These are phyloP conservation scores for Scleromitrula shiraiana DNA, from an alignment of 2,329 filamentous ascomycete species.

Conservation along the genomic window DNA sequence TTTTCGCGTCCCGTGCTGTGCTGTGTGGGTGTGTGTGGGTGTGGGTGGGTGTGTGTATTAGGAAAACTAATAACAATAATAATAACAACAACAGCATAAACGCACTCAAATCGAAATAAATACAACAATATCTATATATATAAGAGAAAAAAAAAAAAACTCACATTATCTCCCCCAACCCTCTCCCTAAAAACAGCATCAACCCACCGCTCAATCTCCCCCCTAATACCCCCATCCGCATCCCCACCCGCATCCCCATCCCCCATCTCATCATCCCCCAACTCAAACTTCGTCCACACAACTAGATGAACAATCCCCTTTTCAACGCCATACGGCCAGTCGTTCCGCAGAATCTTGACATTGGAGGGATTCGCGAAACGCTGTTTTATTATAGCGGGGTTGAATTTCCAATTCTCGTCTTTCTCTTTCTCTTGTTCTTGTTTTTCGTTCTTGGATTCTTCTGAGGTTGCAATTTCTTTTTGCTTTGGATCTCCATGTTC, in stretches of 20 bases:
- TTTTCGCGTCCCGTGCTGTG: background rate
- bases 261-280: constrained; percentile 64
- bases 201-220: constrained; percentile 65
- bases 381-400: too few species aligned
- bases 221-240: constrained; percentile 54
- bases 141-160: constrained; percentile 22
- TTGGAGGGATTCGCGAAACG: too few species aligned
- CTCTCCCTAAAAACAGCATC: constrained; percentile 52
- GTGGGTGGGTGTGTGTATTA: too few species aligned
- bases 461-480: too few species aligned
- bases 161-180: constrained; percentile 45
- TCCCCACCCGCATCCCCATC: constrained; percentile 54
- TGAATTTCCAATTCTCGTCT: constrained; percentile 51
- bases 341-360: constrained; percentile 77
- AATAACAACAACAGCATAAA: background rate
- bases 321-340: constrained; percentile 91
- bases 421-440: constrained; percentile 12
- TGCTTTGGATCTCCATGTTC: too few species aligned
- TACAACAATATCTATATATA: background rate
- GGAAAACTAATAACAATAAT: too few species aligned
- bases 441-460: too few species aligned
- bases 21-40: too few species aligned
- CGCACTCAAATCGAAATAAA: background rate
- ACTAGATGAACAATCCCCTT: constrained; percentile 72
- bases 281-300: constrained; percentile 84